These are phyloP conservation scores for Cylindrodendrum hubeiense DNA, from an alignment of 2,329 filamentous ascomycete genomes.

Conservation along the genomic window DNA sequence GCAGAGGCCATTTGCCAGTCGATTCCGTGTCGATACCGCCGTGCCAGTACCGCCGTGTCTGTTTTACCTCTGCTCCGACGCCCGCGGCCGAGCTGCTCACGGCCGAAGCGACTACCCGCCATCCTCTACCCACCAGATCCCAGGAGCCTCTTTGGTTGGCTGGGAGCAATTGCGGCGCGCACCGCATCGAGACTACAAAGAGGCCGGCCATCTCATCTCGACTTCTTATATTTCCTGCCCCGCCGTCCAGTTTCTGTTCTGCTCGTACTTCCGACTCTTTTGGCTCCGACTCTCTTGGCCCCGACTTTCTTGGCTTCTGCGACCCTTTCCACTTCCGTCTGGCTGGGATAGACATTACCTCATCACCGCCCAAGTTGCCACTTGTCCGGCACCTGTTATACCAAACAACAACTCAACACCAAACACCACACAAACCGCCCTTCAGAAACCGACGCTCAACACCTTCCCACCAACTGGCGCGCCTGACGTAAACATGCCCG, in stretches of 20 bases:
- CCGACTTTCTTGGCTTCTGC: no score
- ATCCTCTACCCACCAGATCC: neutral
- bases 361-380: neutral
- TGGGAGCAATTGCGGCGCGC: neutral
- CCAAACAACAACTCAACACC: neutral
- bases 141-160: neutral
- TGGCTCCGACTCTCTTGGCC: no score
- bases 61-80: neutral
- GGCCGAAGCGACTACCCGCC: neutral
- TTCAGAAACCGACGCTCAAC: neutral
- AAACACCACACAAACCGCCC: neutral
- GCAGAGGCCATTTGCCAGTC: neutral
- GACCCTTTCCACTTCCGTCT: neutral
- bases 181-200: constrained; percentile 3
- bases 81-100: neutral
- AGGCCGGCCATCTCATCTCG: neutral
- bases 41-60: no score
- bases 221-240: neutral
- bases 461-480: no score
- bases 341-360: neutral
- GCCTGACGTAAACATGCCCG: constrained; percentile 22
- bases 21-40: no score
- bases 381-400: neutral
- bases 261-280: neutral
- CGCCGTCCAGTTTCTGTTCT: neutral